Conservation (phyloP, 2,329 filamentous ascomycete genomes). For the Mycosphaerella sp. region DNA sequence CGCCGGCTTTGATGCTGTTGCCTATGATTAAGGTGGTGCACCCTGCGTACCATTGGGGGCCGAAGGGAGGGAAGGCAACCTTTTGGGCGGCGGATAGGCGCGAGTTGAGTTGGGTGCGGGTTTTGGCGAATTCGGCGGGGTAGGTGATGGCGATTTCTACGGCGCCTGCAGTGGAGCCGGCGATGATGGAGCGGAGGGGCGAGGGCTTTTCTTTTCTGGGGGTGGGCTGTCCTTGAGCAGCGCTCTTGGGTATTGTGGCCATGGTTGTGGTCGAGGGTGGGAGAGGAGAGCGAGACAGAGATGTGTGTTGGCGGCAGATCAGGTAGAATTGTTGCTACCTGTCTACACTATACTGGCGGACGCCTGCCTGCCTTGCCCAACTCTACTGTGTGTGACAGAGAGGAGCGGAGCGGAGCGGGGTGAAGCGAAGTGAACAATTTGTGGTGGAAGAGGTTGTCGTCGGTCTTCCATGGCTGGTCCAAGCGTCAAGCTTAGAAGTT, state of each 20-base stretch:
- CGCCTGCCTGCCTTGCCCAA: no score
- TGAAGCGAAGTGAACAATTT: not conserved
- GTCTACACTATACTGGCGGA: no score
- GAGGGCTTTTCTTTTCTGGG: conserved; percentile 54
- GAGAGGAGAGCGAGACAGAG: not conserved
- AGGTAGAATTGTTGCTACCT: no score
- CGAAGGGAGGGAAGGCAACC: conserved; percentile 91
- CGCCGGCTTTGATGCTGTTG: conserved; percentile 92
- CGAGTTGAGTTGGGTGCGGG: conserved; percentile 85
- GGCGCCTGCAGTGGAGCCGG: conserved; percentile 87
- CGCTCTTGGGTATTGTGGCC: conserved; percentile 21
- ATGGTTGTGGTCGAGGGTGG: conserved; percentile 12
- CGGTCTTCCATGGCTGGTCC: not conserved
- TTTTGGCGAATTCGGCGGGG: conserved; percentile 95
- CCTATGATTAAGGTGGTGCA: conserved; percentile 96
- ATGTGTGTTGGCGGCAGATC: not conserved
- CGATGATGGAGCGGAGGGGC: conserved; percentile 79
- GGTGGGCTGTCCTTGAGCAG: conserved; percentile 7
- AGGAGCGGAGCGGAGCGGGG: not conserved
- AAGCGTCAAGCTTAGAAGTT: not conserved
- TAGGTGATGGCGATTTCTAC: conserved; percentile 96
- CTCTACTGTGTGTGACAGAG: not conserved
- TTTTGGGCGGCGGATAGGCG: conserved; percentile 74
- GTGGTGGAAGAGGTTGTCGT: not conserved
- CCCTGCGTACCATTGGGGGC: conserved; percentile 91